Evolutionary conservation across 768 basidiomycete genomes (phyloP).

Genomic region (Podaxis sp.): DNA sequence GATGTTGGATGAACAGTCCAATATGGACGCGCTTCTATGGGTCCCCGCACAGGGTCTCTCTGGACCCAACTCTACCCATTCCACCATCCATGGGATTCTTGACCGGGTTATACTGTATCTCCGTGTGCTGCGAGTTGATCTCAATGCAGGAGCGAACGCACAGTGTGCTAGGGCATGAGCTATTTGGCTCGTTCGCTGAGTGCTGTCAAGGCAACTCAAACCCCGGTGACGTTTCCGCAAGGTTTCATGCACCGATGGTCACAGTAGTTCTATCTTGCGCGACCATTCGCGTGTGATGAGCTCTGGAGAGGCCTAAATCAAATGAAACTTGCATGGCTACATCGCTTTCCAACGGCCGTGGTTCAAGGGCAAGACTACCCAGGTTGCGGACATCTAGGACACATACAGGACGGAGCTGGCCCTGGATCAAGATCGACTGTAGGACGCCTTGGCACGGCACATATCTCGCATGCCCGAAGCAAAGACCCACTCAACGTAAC

Average conservation of each 20-base stretch:
- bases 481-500: not conserved
- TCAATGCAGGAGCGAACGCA: not conserved
- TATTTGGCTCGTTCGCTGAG: slow-evolving; percentile 5
- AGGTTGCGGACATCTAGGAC: not conserved
- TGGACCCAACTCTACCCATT: not conserved
- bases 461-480: not conserved
- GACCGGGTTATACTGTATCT: not conserved
- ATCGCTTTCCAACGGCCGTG: not conserved
- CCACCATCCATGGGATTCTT: slow-evolving; percentile 9
- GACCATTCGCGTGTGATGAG: not conserved
- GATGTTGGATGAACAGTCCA: not conserved
- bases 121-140: slow-evolving; percentile 1
- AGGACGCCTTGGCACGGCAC: slow-evolving; percentile 13
- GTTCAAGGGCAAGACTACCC: slow-evolving; percentile 1
- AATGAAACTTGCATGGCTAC: slow-evolving; percentile 15
- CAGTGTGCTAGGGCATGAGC: slow-evolving; percentile 9
- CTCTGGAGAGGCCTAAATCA: slow-evolving; percentile 8
- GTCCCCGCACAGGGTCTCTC: slow-evolving; percentile 1
- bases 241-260: slow-evolving; percentile 11
- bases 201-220: not conserved
- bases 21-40: slow-evolving; percentile 1
- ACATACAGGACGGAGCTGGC: not conserved
- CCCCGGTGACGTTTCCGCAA: slow-evolving; percentile 10
- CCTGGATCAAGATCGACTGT: not conserved
- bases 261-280: not conserved